Evolutionary conservation across 2,329 filamentous ascomycete genomes (phyloP).

Genomic region (Ramularia collo-cygni): DNA sequence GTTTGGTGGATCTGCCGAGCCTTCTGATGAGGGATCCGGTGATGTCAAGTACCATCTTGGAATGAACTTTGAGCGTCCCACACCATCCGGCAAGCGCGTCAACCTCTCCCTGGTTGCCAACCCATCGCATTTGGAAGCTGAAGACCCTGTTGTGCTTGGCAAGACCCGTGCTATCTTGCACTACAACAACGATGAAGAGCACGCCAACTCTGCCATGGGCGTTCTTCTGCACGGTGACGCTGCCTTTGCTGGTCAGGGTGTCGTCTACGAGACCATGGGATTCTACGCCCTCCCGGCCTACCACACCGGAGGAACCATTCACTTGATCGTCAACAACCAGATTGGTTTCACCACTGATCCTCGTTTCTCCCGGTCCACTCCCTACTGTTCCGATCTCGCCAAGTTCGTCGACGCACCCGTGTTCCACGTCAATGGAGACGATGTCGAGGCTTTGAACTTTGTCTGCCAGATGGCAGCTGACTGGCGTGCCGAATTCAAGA

Average conservation of each 20-base stretch:
- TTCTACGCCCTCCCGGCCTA: constrained; percentile 95
- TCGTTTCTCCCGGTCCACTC: constrained; percentile 91
- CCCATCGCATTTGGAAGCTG: constrained; percentile 94
- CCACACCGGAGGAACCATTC: constrained; percentile 94
- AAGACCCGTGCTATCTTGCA: constrained; percentile 98
- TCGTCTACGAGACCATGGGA: constrained; percentile 97
- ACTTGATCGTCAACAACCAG: constrained; percentile 98
- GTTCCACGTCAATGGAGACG: constrained; percentile 98
- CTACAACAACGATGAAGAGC: constrained; percentile 94
- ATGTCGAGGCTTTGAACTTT: constrained; percentile 97
- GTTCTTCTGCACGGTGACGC: constrained; percentile 96
- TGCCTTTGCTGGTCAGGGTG: constrained; percentile 90
- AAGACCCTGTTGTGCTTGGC: constrained; percentile 94
- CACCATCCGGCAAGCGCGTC: constrained; percentile 97
- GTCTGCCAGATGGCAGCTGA: constrained; percentile 95
- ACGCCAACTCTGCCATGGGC: constrained; percentile 85
- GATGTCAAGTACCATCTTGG: constrained; percentile 99
- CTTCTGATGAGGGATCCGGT: constrained; percentile 90
- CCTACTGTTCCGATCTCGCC: constrained; percentile 98
- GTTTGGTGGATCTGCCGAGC: constrained; percentile 81
- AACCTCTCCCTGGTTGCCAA: constrained; percentile 97
- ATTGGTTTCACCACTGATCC: constrained; percentile 99
- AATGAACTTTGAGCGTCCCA: constrained; percentile 99
- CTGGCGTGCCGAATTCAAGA: constrained; percentile 98
- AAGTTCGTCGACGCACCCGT: constrained; percentile 98